phyloP scores from a whole-genome alignment of 495 filamentous ascomycete genomes.

The Podospora pseudocomata region DNA sequence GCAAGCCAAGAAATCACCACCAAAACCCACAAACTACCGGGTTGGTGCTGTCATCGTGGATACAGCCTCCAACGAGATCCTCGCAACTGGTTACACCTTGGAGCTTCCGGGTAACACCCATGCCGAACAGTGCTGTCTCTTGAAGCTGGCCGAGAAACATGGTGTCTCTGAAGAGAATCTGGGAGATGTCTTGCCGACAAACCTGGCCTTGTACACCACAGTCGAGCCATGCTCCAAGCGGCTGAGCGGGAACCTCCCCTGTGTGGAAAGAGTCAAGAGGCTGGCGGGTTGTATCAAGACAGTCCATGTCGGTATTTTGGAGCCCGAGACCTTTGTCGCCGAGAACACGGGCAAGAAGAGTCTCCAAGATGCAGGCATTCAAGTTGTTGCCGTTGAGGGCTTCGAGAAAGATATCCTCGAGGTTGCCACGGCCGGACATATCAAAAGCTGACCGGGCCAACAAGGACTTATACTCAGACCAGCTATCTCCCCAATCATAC shows the following conservation, averaged over 20 bases:
- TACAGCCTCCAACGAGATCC: slow-evolving; percentile 53
- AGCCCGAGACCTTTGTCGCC: slow-evolving; percentile 84
- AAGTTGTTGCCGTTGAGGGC: slow-evolving; percentile 66
- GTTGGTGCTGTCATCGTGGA: slow-evolving; percentile 82
- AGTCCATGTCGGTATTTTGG: slow-evolving; percentile 83
- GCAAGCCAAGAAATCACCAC: slow-evolving; percentile 71
- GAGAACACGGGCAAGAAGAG: slow-evolving; percentile 69
- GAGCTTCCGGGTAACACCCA: slow-evolving; percentile 92
- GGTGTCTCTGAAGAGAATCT: slow-evolving; percentile 55
- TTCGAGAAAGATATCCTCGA: slow-evolving; percentile 76
- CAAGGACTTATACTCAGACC: background rate
- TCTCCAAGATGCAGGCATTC: slow-evolving; percentile 70
- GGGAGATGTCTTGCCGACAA: slow-evolving; percentile 50
- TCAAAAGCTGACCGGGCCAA: slow-evolving; percentile 18
- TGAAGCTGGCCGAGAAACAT: slow-evolving; percentile 60
- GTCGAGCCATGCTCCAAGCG: slow-evolving; percentile 88
- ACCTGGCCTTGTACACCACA: slow-evolving; percentile 77
- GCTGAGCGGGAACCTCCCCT: slow-evolving; percentile 75
- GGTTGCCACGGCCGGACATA: slow-evolving; percentile 77
- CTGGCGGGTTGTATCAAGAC: slow-evolving; percentile 62
- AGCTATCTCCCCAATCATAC: background rate
- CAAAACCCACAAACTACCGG: slow-evolving; percentile 86
- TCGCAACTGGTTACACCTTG: slow-evolving; percentile 85
- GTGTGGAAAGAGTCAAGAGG: slow-evolving; percentile 72
- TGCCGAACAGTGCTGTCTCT: slow-evolving; percentile 86